Conservation (phyloP, 1,284 basidiomycete species). For the Papiliotrema flavescens region DNA sequence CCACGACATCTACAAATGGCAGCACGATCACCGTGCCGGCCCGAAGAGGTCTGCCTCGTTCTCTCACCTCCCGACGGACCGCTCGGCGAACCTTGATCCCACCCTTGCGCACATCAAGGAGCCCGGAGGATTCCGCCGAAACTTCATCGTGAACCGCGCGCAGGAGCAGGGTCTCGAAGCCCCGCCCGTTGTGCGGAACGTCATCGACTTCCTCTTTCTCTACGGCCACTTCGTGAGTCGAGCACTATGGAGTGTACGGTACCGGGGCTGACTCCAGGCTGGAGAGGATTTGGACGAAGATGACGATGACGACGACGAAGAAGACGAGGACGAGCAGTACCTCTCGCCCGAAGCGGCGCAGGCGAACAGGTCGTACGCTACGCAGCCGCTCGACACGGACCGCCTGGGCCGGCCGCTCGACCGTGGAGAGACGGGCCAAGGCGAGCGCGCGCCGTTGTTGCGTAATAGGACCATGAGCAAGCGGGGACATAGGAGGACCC, state of each 20-base stretch:
- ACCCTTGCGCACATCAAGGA: conserved; percentile 85
- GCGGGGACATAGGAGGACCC: conserved; percentile 56
- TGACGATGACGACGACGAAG: conserved; percentile 58
- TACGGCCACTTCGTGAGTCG: conserved; percentile 88
- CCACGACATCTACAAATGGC: conserved; percentile 93
- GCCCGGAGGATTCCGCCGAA: conserved; percentile 86
- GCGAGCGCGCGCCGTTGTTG: conserved; percentile 41
- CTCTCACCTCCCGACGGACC: conserved; percentile 58
- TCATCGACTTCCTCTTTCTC: conserved; percentile 87
- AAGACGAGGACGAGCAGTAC: conserved; percentile 29
- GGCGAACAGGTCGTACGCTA: not conserved
- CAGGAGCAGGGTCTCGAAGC: conserved; percentile 63
- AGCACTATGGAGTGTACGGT: not conserved
- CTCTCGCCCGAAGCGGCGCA: conserved; percentile 4
- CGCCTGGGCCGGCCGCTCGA: not conserved
- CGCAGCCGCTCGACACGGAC: not conserved
- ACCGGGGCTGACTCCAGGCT: conserved; percentile 56
- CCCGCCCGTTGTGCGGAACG: conserved; percentile 69
- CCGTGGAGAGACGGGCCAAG: conserved; percentile 10
- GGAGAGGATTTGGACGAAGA: conserved; percentile 93
- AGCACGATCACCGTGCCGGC: conserved; percentile 64
- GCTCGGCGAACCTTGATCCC: conserved; percentile 56
- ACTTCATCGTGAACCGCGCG: conserved; percentile 71
- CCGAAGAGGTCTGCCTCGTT: conserved; percentile 63
- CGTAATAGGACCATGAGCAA: conserved; percentile 40